Evolutionary conservation across 805 yeast genomes (phyloP), one percentile per base, ranked within the genome.

Genomic region (Wickerhamomyces bisporus): DNA sequence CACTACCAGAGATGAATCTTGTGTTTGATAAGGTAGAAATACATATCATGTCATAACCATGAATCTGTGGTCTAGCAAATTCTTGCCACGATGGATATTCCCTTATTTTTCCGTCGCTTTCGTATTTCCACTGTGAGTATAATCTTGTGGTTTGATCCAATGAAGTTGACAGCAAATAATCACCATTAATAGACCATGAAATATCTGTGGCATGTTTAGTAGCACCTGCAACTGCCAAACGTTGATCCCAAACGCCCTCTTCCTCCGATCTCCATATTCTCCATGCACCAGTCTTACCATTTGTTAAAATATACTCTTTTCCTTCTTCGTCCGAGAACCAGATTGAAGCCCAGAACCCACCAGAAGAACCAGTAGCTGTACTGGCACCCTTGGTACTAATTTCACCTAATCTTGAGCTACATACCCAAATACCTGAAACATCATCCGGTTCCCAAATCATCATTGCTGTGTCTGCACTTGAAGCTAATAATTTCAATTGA

Each of bases 41-140:
- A 48, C 95, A 79, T 27, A 86, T 71, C 97, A 93, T 88, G 55
- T 93, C 98, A 57, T 87, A 93, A 8, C 99, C 99, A 60, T 93
- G 99, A 45, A 93, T 93, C 60, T 93, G 99, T 0, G 98, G 98
- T 49, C 99, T 75, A 2, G 96, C 86, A 60, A 93, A 81, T 59
- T 93, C 99, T 55, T 81, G 82, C 95, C 96, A 88, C 1, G 80
- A 67, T 7, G 47, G 41, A 2, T 32, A 35, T 0, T 47, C 40
- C 33, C 69, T 60, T 14, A 38, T 40, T 16, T 53, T 40, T 3
- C 63, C 67, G 42, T 60, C 61, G 11, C 43, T 41, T 26, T 64
- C 55, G 8, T 36, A 39, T 3, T 41, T 44, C 86, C 87, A 83
- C 20, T 73, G 75, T 0, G 95, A 79, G 60, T 73, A 82, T 18